phyloP scores from a whole-genome alignment of 202 grass and related monocot genomes.

The Eragrostis tef region DNA sequence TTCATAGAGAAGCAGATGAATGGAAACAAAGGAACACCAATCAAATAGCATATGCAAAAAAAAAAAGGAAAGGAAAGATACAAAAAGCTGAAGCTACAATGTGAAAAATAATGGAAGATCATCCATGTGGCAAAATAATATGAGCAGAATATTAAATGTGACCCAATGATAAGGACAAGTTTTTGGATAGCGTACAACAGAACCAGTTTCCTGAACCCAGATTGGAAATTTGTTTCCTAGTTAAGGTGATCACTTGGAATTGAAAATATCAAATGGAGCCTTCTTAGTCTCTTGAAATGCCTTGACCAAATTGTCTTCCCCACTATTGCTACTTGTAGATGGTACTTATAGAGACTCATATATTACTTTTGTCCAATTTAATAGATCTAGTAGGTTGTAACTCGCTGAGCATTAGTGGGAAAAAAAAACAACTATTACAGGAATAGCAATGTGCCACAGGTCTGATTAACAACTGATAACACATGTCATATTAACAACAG shows the following conservation, averaged over 20 bases:
- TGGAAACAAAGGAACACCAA: not conserved
- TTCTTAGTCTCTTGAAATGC: not conserved
- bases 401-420: not conserved
- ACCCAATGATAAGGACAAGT: not conserved
- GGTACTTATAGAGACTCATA: not conserved
- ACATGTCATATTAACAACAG: not conserved
- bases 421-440: not conserved
- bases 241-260: not conserved
- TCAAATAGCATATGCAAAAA: conserved; percentile 19
- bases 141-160: conserved; percentile 12
- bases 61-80: not conserved
- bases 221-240: conserved; percentile 17
- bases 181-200: conserved; percentile 27
- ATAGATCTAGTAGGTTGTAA: not conserved
- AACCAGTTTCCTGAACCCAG: not conserved
- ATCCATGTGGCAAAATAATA: conserved; percentile 19
- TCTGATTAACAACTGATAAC: conserved; percentile 29
- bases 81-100: conserved; percentile 28
- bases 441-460: not conserved
- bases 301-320: too few relatives aligned
- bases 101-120: not conserved
- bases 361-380: too few relatives aligned
- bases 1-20: not conserved
- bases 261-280: not conserved
- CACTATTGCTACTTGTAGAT: not conserved